Conservation (phyloP, 106 monocot genomes). For the Acanthochlamys bracteata region DNA sequence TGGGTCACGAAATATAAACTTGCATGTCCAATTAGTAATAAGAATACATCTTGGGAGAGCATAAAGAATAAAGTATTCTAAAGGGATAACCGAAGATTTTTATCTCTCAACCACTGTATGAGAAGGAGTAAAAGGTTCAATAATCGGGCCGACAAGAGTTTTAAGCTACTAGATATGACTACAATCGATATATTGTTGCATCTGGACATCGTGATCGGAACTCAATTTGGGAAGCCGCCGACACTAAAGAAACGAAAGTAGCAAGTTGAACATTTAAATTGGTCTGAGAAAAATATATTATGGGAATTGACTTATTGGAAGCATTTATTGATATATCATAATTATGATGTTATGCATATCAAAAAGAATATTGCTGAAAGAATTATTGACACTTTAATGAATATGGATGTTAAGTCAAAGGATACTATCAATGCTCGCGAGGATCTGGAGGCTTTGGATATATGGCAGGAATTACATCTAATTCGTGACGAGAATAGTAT, state of each 20-base stretch:
- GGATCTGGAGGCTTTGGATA: slow-evolving; percentile 6
- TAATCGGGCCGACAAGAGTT: no score
- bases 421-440: slow-evolving; percentile 1
- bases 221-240: no score
- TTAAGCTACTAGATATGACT: no score
- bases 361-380: slow-evolving; percentile 3
- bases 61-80: no score
- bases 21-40: no score
- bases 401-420: slow-evolving; percentile 7
- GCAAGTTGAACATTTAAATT: background rate
- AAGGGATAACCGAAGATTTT: no score
- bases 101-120: no score
- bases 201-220: no score
- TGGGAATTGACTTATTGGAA: slow-evolving; percentile 5
- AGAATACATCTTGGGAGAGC: no score
- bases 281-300: slow-evolving; percentile 4
- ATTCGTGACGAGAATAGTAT: background rate
- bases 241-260: background rate
- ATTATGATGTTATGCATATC: slow-evolving; percentile 18
- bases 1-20: no score
- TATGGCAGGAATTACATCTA: slow-evolving; percentile 5
- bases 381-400: background rate
- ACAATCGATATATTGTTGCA: no score
- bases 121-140: no score
- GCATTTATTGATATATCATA: background rate